Evolutionary conservation across 192 early-diverging fungal genomes (phyloP).

Genomic region (Chytriomyces confervae): DNA sequence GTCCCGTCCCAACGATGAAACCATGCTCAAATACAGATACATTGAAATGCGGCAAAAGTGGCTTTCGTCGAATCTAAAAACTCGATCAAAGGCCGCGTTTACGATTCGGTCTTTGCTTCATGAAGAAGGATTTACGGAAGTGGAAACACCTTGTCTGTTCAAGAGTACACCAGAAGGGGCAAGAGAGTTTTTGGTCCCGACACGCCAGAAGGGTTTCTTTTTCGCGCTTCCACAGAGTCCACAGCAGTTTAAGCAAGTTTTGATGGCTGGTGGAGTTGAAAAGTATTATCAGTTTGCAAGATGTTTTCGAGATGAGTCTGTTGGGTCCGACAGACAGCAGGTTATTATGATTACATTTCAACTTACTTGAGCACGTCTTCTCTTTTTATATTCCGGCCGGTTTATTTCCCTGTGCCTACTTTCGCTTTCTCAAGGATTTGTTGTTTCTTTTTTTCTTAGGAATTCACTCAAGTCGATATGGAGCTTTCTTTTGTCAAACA

Average conservation of each 20-base stretch:
- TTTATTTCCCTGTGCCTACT: background rate
- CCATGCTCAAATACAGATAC: conserved; percentile 75
- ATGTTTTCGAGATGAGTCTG: conserved; percentile 90
- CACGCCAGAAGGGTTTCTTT: conserved; percentile 69
- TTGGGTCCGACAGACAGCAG: conserved; percentile 86
- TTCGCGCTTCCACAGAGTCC: conserved; percentile 92
- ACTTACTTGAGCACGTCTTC: background rate
- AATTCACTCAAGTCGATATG: conserved; percentile 94
- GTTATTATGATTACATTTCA: background rate
- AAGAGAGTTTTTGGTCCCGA: conserved; percentile 93
- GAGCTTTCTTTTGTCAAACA: conserved; percentile 85
- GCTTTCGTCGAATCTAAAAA: conserved; percentile 77
- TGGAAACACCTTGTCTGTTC: conserved; percentile 92
- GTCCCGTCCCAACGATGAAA: conserved; percentile 66
- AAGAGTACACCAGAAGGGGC: conserved; percentile 94
- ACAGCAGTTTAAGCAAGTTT: conserved; percentile 88
- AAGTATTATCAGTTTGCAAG: conserved; percentile 92
- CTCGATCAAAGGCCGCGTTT: conserved; percentile 70
- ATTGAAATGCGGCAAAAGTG: conserved; percentile 79
- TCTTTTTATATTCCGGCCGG: background rate
- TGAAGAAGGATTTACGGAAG: conserved; percentile 75
- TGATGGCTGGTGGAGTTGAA: conserved; percentile 90
- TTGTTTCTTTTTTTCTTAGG: conserved; percentile 26
- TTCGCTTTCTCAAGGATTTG: too few relatives aligned
- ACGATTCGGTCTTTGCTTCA: conserved; percentile 72